A percentile compares a stretch with the other conserved stretches of the same genome.
phyloP scores from a whole-genome alignment of 208 protist genomes.

The Wallacemonas sp. region DNA sequence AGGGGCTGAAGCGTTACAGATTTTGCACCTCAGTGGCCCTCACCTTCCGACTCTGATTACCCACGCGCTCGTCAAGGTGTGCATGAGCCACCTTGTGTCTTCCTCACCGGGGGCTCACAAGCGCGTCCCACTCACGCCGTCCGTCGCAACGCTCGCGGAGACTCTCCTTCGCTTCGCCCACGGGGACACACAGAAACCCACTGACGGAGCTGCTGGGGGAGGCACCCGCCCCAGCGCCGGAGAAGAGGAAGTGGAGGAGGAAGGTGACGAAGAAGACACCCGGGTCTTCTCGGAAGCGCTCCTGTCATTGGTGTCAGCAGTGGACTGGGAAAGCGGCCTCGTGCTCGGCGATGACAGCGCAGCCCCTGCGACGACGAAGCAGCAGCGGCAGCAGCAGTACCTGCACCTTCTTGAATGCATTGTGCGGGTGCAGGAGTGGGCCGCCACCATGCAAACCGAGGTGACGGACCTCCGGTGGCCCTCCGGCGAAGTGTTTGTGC shows the following conservation, averaged over 20 bases:
- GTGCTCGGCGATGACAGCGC: too few relatives aligned
- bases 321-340: too few relatives aligned
- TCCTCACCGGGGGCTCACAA: too few relatives aligned
- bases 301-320: too few relatives aligned
- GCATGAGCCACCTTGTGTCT: not conserved
- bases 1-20: not conserved
- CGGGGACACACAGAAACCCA: not conserved
- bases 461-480: not conserved
- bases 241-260: too few relatives aligned
- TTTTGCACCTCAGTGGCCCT: not conserved
- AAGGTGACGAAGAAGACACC: too few relatives aligned
- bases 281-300: too few relatives aligned
- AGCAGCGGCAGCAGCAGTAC: too few relatives aligned
- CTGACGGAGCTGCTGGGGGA: not conserved
- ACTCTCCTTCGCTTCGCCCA: too few relatives aligned
- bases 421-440: not conserved
- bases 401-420: not conserved
- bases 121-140: constrained; percentile 3
- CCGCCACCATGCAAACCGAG: not conserved
- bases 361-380: too few relatives aligned
- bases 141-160: constrained; percentile 8
- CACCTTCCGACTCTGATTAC: not conserved
- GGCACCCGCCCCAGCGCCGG: too few relatives aligned
- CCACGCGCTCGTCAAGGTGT: not conserved
- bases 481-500: not conserved